Evolutionary conservation across 257 asterid genomes (phyloP), one percentile per base, ranked within the genome.

Genomic region (Petunia secreta): DNA sequence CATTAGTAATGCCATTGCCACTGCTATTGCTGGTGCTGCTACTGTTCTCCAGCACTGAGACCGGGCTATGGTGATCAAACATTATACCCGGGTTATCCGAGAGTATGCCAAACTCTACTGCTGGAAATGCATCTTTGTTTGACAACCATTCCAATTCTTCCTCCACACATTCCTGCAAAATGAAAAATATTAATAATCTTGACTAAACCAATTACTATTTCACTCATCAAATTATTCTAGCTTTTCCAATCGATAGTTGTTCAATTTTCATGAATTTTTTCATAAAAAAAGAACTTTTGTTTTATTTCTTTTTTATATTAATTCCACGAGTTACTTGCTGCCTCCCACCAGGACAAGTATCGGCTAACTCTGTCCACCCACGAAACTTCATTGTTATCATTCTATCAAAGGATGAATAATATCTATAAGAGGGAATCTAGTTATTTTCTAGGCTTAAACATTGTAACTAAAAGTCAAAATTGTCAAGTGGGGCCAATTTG

Each of bases 141-240:
- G 93, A 92, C 40, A 94, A 77, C 98, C 98, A 92, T 74, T 92
- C 98, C 53, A 94, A 84, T n/a, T 92, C 98, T 83, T 87, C 90
- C 63, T 85, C 89, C 39, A 75, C 80, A 81, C 50, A 81, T 4
- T 81, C 92, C 92, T 87, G 83, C 62, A 84, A 81, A 75, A 80
- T 2, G 4, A 5, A 76, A 54, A 14, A 65, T 67, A 76, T 68
- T 60, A 60, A 5, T 79, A 67, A 68, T 64, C 0, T 60, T 5
- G 41, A 52, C 4, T 44, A 9, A 54, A n/a, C 79, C 58, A 66
- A 3, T 67, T 41, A 41, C n/a, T 67, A 15, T 58, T 16, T 16
- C 10, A 36, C 11, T 14, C 52, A 25, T 11, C 52, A 1, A 53
- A 68, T 50, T n/a, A 44, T 34, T 79, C 5, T 37, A 25, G 25